Evolutionary conservation across 805 yeast species (phyloP), one percentile per base, ranked within the genome.

Genomic region (Metschnikowia noctiluminum): DNA sequence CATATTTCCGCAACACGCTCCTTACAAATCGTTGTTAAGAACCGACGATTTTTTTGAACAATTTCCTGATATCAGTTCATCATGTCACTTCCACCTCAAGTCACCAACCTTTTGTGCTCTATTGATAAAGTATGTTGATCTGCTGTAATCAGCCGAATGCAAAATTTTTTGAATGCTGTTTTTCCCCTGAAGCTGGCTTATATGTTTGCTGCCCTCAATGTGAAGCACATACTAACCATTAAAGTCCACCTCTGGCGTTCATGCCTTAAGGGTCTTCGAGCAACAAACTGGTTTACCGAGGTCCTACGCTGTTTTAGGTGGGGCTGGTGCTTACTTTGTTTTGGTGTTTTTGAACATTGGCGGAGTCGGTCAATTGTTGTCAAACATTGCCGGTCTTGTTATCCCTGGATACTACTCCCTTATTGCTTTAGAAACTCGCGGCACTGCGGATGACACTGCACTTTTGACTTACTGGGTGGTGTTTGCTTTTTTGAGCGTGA

Each of bases 401-500:
- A 66, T 90, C 53, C 99, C 99, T 40, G 92, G 94, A 46, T 92
- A 91, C 74, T 82, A 78, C 64, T 92, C 98, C 8, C 75, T 94
- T 53, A 66, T 80, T 54, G 98, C 99, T 21, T 76, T 94, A 57
- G 87, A 83, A 68, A 86, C 96, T 21, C 56, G 81, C 9, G 63
- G 79, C 14, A 70, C 82, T 38, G 70, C 73, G 38, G 97, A 92
- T 67, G 99, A 94, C 70, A 83, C 94, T 41, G 85, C 86, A 66
- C 81, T 88, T 65, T 80, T 94, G 63, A 88, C 97, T 12, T 94
- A 94, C 77, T 94, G 99, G 99, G 97, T 94, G 50, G 96, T 94
- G n/a, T 94, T 88, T 65, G 96, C 97, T 13, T 83, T 84, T 60
- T 81, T 94, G 74, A 89, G 84, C 68, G 91, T 94, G 45, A 66